Percentiles rank a stretch among this genome's conserved stretches.
Evolutionary conservation across 352 stramenopile genomes (phyloP).

Genomic region (Phytophthora constricta): DNA sequence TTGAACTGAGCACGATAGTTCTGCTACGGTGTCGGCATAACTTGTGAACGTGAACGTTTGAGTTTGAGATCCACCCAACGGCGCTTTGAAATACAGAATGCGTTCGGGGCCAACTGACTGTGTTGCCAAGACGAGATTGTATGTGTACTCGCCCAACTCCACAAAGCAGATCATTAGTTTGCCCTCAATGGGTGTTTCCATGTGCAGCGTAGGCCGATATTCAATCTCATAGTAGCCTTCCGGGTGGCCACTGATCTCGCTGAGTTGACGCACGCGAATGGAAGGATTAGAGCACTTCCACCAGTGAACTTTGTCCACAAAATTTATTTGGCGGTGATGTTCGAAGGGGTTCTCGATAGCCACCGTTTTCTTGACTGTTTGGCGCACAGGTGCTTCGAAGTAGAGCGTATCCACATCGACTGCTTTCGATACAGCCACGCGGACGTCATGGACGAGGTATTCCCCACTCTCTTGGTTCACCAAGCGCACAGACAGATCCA

Average conservation of each 20-base stretch:
- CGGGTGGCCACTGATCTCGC: slow-evolving; percentile 63
- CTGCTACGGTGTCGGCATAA: slow-evolving; percentile 45
- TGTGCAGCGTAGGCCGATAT: slow-evolving; percentile 84
- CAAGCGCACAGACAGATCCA: slow-evolving; percentile 71
- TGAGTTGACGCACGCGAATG: slow-evolving; percentile 76
- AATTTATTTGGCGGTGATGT: slow-evolving; percentile 50
- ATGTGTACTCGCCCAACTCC: slow-evolving; percentile 90
- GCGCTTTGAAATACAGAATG: slow-evolving; percentile 83
- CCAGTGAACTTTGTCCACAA: slow-evolving; percentile 68
- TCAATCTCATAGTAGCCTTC: slow-evolving; percentile 92
- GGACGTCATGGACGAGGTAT: slow-evolving; percentile 79
- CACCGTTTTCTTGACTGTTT: slow-evolving; percentile 80
- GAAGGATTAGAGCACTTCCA: slow-evolving; percentile 84
- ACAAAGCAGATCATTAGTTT: slow-evolving; percentile 79
- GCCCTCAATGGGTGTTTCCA: slow-evolving; percentile 46
- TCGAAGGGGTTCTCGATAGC: slow-evolving; percentile 93
- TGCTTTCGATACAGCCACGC: slow-evolving; percentile 61
- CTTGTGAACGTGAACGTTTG: slow-evolving; percentile 85
- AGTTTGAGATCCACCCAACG: slow-evolving; percentile 77
- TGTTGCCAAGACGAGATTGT: slow-evolving; percentile 81
- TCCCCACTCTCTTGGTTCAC: slow-evolving; percentile 86
- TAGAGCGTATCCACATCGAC: slow-evolving; percentile 79
- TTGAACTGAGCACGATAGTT: slow-evolving; percentile 65
- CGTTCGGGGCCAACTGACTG: slow-evolving; percentile 69
- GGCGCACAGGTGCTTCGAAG: slow-evolving; percentile 87